Evolutionary conservation across 2,329 filamentous ascomycete genomes (phyloP).

Genomic region (Uncinocarpus reesii): DNA sequence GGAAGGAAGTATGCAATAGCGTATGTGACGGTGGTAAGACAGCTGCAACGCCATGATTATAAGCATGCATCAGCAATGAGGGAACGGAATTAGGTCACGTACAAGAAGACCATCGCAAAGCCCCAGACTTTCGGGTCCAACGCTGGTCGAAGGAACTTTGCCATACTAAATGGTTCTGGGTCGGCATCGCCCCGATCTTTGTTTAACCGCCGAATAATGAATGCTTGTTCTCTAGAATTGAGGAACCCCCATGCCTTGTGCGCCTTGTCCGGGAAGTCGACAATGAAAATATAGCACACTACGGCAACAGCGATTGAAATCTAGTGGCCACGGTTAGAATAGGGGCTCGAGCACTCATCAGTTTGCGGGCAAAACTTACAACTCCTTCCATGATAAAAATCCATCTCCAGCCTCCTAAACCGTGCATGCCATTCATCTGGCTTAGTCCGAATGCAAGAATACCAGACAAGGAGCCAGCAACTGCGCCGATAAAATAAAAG

Average conservation of each 20-base stretch:
- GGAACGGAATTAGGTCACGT: neutral
- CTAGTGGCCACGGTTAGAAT: slow-evolving; percentile 12
- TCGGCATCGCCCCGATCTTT: slow-evolving; percentile 45
- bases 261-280: slow-evolving; percentile 30
- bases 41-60: slow-evolving; percentile 39
- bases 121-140: slow-evolving; percentile 46
- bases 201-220: slow-evolving; percentile 43
- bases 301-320: slow-evolving; percentile 21
- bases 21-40: slow-evolving; percentile 63
- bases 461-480: slow-evolving; percentile 41
- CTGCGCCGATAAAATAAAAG: slow-evolving; percentile 43
- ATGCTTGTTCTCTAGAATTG: slow-evolving; percentile 35
- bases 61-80: neutral
- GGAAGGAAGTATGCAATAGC: slow-evolving; percentile 70
- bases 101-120: slow-evolving; percentile 45
- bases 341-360: neutral
- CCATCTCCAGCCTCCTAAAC: slow-evolving; percentile 43
- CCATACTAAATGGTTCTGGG: slow-evolving; percentile 39
- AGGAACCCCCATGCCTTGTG: slow-evolving; percentile 29
- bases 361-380: slow-evolving; percentile 10
- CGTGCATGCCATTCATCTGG: slow-evolving; percentile 35
- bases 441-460: slow-evolving; percentile 38
- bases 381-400: slow-evolving; percentile 47
- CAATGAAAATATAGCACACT: slow-evolving; percentile 28
- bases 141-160: slow-evolving; percentile 40